Base-by-base conservation (phyloP, 345 rosid species). In the Eucalyptus cladocalyx region DNA sequence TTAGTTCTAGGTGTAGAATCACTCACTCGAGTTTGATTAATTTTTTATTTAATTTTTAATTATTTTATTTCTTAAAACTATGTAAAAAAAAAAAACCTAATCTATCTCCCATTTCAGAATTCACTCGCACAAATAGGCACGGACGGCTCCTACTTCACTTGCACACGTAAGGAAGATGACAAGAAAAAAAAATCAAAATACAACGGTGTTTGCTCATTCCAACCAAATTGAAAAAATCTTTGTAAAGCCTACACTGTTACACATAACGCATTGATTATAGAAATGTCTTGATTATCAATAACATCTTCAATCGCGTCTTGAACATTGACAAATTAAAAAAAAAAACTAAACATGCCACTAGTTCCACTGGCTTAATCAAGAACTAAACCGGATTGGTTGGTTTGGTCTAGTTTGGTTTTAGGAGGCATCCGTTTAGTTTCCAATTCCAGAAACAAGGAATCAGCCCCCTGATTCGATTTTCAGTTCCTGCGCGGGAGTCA, bases 311-410 rank as follows among this genome's bases (percentile, higher is more conserved):
- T 62, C 2, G 14, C 4, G 1, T 60, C 67, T 60, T 28, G 32
- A 60, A 28, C 8, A 28, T 60, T 60, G 15, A 60, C 67, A 60
- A 28, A 28, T 28, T 4, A 58, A 60, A 60, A 60, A 60, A 60
- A 60, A 60, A 11, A 26, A 60, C 2, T 12, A 3, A 11, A 11
- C 7, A 60, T 60, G 32, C 4, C 16, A 60, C 32, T 30, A 3
- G 32, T 60, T 28, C 4, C 67, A 28, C 3, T 28, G 3, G 0
- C n/a, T 26, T 26, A 58, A 23, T 24, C 26, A 9, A 26, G n/a
- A 58, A 58, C 14, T 24, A 5, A 26, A 58, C 65, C 1, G 6
- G 14, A 58, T 0, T 11, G 3, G n/a, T 58, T 1, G n/a, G 14
- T 24, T 7, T 51, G 56, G 9, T 51, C n/a, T 6, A 4, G 14